Base-by-base conservation (phyloP, 1,284 basidiomycete genomes). In the Retiboletus fuscus region DNA sequence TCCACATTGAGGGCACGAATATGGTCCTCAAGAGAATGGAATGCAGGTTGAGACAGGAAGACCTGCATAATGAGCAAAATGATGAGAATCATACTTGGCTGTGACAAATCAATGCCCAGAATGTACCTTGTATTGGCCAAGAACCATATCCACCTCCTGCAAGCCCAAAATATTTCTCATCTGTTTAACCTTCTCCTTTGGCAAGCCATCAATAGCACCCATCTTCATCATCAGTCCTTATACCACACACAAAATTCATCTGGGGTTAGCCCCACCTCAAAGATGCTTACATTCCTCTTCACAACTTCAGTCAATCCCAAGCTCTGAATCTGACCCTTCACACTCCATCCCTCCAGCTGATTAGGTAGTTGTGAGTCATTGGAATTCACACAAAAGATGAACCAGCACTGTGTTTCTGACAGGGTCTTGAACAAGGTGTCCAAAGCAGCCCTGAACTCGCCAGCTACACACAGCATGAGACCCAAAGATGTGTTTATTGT, bases 291-390 rank as follows among this genome's bases (percentile, higher is more conserved):
- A 63, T 88, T 88, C 61, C 93, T 84, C 77, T 89, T 90, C 7
- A 93, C 90, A 76, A 99, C 89, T 83, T 96, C 94, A 4, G 92
- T 86, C 72, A 99, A 77, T 0, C 95, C 95, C 47, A 93, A 82
- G 68, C 93, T 94, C 70, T 94, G 89, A 67, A 98, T 92, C 84
- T 99, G 97, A 1, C 95, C 94, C 82, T 97, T 98, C 71, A 99
- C 92, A 43, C 93, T 92, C 47, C 96, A 88, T 4, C 95, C 95
- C 84, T 99, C 97, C 68, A 98, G 85, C 82, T 99, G 96, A 80
- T 96, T 96, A 43, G 96, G 95, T n/a, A 98, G 85, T 81, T 98
- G 96, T 26, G 95, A 93, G 84, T 98, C 96, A 81, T 99, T 99
- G 18, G 97, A 96, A 77, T 95, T 96, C 73, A 99, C 82, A 80